These are phyloP conservation scores for Lactifluus subvellereus DNA, from an alignment of 768 basidiomycete species.

Conservation along the genomic window DNA sequence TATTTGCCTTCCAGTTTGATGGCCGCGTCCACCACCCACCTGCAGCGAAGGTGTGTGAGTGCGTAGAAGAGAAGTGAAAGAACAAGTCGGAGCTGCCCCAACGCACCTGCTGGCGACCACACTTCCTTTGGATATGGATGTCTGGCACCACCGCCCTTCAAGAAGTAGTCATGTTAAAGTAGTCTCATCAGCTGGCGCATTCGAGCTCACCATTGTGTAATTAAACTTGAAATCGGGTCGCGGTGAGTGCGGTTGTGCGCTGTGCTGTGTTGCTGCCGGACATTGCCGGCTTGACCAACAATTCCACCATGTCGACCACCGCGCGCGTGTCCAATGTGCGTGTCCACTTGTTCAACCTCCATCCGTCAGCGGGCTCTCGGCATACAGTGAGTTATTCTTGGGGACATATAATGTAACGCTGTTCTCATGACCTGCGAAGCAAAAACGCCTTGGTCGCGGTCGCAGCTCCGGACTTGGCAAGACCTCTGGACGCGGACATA, in stretches of 20 bases:
- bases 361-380: slow-evolving; percentile 62
- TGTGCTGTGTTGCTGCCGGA: background rate
- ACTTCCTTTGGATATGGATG: slow-evolving; percentile 94
- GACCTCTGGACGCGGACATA: slow-evolving; percentile 89
- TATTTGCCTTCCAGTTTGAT: slow-evolving; percentile 84
- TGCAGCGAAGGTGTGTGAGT: slow-evolving; percentile 28
- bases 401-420: background rate
- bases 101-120: slow-evolving; percentile 85
- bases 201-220: slow-evolving; percentile 19
- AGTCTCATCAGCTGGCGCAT: background rate
- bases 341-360: slow-evolving; percentile 63
- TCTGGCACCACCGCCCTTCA: slow-evolving; percentile 73
- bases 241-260: too few relatives aligned
- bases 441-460: slow-evolving; percentile 93
- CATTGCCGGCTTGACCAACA: slow-evolving; percentile 8
- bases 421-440: slow-evolving; percentile 40
- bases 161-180: background rate
- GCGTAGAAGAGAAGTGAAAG: background rate
- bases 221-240: background rate
- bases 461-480: slow-evolving; percentile 88
- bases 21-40: slow-evolving; percentile 97
- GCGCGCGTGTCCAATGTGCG: slow-evolving; percentile 39
- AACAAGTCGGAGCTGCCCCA: background rate
- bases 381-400: slow-evolving; percentile 46
- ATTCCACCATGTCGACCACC: slow-evolving; percentile 34